Percentiles rank a stretch among this genome's conserved stretches.
phyloP scores from a whole-genome alignment of 1,284 basidiomycete species.

The Porogramme epimiltina region DNA sequence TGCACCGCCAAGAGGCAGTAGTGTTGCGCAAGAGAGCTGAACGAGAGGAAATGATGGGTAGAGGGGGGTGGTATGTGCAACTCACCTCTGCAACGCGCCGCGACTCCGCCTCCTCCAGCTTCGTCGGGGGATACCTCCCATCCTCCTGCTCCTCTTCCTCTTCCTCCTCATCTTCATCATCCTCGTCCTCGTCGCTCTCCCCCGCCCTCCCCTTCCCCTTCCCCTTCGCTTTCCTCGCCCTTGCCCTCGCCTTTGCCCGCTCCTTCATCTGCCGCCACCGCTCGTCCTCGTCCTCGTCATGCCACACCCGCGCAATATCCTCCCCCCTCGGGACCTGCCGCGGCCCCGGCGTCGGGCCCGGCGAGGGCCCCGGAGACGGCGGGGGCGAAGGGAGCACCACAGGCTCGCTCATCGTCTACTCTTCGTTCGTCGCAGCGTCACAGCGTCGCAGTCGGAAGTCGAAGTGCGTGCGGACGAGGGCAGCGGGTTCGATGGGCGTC shows the following conservation, averaged over 20 bases:
- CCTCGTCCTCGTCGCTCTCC: slow-evolving; percentile 24
- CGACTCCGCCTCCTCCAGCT: slow-evolving; percentile 65
- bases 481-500: too few relatives aligned
- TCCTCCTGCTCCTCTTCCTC: slow-evolving; percentile 31
- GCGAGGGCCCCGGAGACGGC: slow-evolving; percentile 34
- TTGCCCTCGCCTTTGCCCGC: not conserved
- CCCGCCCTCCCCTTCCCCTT: slow-evolving; percentile 27
- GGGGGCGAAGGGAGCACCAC: slow-evolving; percentile 38
- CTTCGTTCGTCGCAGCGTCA: too few relatives aligned
- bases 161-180: slow-evolving; percentile 28
- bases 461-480: too few relatives aligned
- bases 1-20: not conserved
- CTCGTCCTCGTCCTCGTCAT: slow-evolving; percentile 10
- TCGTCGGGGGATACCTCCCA: slow-evolving; percentile 63
- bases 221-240: too few relatives aligned
- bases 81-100: slow-evolving; percentile 70
- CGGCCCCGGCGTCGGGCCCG: not conserved
- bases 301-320: slow-evolving; percentile 36
- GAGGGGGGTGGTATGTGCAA: not conserved
- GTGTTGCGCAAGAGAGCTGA: not conserved
- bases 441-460: too few relatives aligned
- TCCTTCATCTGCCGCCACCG: too few relatives aligned
- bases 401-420: slow-evolving; percentile 25
- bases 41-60: not conserved
- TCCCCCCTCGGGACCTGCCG: slow-evolving; percentile 39